phyloP scores from a whole-genome alignment of 106 monocot genomes.

The Iris macrosiphon region DNA sequence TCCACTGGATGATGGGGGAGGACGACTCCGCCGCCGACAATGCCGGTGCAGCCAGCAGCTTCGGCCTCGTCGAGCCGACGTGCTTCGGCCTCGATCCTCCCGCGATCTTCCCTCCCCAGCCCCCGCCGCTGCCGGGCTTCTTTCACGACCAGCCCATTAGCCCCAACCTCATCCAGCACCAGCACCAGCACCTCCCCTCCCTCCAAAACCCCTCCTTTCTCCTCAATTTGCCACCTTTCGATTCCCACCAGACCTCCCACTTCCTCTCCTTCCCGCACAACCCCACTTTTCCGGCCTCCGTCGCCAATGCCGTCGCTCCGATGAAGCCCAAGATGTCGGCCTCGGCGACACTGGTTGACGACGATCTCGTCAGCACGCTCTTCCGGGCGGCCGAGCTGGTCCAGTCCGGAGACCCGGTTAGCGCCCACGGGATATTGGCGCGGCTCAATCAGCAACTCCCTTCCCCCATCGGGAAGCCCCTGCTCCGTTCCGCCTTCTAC shows the following conservation, averaged over 20 bases:
- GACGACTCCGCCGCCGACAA: background rate
- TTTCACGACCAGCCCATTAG: too few relatives aligned
- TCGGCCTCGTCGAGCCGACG: slow-evolving; percentile 15
- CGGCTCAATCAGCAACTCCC: slow-evolving; percentile 99
- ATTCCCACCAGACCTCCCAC: too few relatives aligned
- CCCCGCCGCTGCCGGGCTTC: background rate
- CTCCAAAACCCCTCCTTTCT: slow-evolving; percentile 26
- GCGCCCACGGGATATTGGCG: slow-evolving; percentile 99
- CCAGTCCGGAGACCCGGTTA: slow-evolving; percentile 57
- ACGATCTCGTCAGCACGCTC: slow-evolving; percentile 51
- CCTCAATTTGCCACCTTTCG: too few relatives aligned
- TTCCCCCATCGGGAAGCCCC: slow-evolving; percentile 65
- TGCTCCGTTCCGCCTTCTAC: slow-evolving; percentile 71
- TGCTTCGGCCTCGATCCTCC: slow-evolving; percentile 19
- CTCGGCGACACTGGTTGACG: slow-evolving; percentile 17
- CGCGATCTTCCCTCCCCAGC: background rate
- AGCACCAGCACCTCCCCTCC: slow-evolving; percentile 8
- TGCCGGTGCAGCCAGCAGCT: background rate
- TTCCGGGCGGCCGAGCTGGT: slow-evolving; percentile 72
- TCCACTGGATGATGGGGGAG: slow-evolving; percentile 28
- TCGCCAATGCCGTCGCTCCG: background rate
- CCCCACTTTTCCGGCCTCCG: background rate
- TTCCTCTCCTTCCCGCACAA: background rate
- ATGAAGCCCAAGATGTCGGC: slow-evolving; percentile 19
- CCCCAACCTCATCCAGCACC: slow-evolving; percentile 11